Percentiles rank a stretch among this genome's conserved stretches.
Conservation (phyloP, 2,329 filamentous ascomycete species). For the Diaporthe nobilis region DNA sequence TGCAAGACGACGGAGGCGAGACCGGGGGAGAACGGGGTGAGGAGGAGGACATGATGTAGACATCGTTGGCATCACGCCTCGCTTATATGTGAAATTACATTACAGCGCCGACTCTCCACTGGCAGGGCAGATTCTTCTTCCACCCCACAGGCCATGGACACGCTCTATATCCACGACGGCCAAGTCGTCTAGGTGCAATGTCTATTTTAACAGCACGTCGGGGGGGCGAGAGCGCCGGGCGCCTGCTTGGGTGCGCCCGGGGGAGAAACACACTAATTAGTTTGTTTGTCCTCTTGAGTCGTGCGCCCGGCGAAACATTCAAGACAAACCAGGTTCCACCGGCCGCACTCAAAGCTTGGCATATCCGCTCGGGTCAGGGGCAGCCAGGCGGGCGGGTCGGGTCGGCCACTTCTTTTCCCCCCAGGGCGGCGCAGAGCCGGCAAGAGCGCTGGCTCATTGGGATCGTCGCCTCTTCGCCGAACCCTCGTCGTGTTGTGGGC, state of each 20-base stretch:
- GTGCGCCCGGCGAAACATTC: constrained; percentile 11
- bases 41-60: not conserved
- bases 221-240: not conserved
- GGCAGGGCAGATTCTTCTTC: constrained; percentile 8
- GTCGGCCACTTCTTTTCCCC: not conserved
- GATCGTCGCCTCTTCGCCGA: not conserved
- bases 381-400: constrained; percentile 20
- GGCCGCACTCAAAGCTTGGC: constrained; percentile 12
- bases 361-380: constrained; percentile 31
- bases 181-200: not conserved
- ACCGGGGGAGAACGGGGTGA: not conserved
- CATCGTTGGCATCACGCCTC: constrained; percentile 15
- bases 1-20: not conserved
- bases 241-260: not conserved
- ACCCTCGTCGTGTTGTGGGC: constrained; percentile 21
- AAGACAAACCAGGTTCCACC: not conserved
- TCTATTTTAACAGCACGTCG: not conserved
- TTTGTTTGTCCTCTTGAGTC: constrained; percentile 8
- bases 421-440: not conserved
- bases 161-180: constrained; percentile 27
- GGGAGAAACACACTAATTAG: not conserved
- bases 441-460: constrained; percentile 11
- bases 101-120: not conserved
- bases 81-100: constrained; percentile 13
- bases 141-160: not conserved